phyloP scores from a whole-genome alignment of 257 asterid genomes.

The Jacaranda mimosifolia region DNA sequence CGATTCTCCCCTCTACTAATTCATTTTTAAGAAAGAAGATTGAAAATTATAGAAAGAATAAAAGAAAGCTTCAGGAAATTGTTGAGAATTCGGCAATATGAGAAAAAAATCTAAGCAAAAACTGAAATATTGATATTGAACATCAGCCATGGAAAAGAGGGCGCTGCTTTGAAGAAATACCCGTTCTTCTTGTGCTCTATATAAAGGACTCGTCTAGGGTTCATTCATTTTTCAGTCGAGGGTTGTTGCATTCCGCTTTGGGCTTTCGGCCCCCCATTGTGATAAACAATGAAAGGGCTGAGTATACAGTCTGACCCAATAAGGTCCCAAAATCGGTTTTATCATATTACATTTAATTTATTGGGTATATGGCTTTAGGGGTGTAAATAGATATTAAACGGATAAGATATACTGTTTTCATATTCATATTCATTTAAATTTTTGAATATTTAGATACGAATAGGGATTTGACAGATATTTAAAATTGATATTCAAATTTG shows the following conservation, averaged over 20 bases:
- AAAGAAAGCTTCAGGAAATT: not conserved
- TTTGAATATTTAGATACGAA: too few species aligned
- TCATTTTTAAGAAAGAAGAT: not conserved
- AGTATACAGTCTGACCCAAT: not conserved
- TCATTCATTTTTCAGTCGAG: not conserved
- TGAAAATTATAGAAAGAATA: not conserved
- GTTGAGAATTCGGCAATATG: not conserved
- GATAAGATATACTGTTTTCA: too few species aligned
- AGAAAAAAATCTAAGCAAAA: not conserved
- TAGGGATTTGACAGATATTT: too few species aligned
- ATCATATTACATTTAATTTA: not conserved
- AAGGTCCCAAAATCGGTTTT: not conserved
- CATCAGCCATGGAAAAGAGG: not conserved
- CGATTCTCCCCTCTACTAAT: constrained; percentile 36
- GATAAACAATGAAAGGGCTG: not conserved
- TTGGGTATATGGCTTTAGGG: too few species aligned
- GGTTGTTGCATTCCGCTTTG: not conserved
- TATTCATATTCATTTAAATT: too few species aligned
- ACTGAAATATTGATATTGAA: too few species aligned
- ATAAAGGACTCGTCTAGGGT: constrained; percentile 25
- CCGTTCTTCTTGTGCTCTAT: not conserved
- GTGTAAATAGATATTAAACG: too few species aligned
- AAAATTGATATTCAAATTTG: too few species aligned
- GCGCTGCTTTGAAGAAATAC: not conserved
- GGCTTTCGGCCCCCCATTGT: not conserved